Evolutionary conservation across 2,329 filamentous ascomycete species (phyloP), one percentile per base, ranked within the genome.

Genomic region (Epichloe bromicola): DNA sequence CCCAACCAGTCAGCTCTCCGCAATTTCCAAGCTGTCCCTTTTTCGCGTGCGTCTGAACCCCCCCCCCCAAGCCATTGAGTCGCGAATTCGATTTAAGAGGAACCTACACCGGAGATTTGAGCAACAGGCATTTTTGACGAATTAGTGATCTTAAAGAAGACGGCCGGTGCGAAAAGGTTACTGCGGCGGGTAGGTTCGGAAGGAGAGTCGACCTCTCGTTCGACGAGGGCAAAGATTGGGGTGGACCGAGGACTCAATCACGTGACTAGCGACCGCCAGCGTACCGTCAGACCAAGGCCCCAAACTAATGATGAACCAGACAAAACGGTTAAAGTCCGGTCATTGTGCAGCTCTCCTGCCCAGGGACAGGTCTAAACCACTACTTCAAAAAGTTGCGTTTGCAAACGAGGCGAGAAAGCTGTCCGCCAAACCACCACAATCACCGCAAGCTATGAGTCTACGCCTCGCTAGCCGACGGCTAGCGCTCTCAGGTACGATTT

Each of bases 401-500:
- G 10, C 15, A 48, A 17, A 7, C 8, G 14, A 44, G 7, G 17
- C 17, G 48, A n/a, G 46, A n/a, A 17, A 12, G 38, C 23, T 37
- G 46, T 42, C 37, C n/a, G 26, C n/a, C 39, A 7, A 33, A 33
- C 10, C 40, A 42, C 40, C n/a, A 42, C 40, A 42, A 23, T 5
- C 17, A 37, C 34, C 19, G n/a, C 44, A 19, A 46, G 61, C 57
- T 63, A 88, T 88, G 84, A 86, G 74, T 69, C 67, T 84, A 60
- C 76, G 77, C 66, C 69, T 81, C 62, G 80, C 82, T 58, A 73
- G 80, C 60, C 71, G 79, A 71, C 78, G 77, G 70, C 69, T 84
- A 59, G 71, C 76, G 51, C 71, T 73, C 61, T 72, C 75, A 64
- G 79, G 84, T 87, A 74, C 52, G 73, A 33, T 49, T 2, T 8